These are phyloP conservation scores for Ormosia semicastrata DNA, from an alignment of 306 rosid species.

Conservation along the genomic window DNA sequence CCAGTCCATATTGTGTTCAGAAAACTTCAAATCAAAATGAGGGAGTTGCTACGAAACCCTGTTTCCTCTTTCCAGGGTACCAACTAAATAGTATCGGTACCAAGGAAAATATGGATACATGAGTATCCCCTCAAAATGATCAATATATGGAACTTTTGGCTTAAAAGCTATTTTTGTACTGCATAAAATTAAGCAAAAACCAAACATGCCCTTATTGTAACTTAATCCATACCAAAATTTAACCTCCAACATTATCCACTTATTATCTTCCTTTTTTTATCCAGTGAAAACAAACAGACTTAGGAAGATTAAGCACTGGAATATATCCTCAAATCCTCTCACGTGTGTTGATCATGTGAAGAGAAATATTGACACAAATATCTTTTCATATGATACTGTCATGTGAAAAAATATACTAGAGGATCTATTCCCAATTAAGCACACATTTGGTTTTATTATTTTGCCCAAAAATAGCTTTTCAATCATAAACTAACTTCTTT, in stretches of 20 bases:
- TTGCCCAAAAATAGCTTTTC: no score
- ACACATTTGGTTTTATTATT: no score
- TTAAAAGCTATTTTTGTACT: background rate
- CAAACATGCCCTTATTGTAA: background rate
- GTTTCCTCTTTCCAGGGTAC: background rate
- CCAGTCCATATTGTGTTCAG: background rate
- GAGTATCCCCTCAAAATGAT: background rate
- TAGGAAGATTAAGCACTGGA: background rate
- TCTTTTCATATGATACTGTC: no score
- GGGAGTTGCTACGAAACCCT: background rate
- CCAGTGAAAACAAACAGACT: background rate
- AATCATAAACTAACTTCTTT: no score
- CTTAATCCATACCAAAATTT: background rate
- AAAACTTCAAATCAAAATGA: background rate
- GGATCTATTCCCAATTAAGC: no score
- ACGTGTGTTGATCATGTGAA: no score
- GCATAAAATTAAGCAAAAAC: background rate
- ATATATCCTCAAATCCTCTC: no score
- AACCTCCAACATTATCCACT: background rate
- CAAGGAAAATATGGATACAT: no score
- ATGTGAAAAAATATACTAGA: no score
- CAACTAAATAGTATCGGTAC: background rate
- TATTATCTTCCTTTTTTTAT: no score
- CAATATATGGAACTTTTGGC: background rate
- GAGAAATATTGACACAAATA: no score